phyloP scores from a whole-genome alignment of 257 asterid genomes.

The Petrea volubilis region DNA sequence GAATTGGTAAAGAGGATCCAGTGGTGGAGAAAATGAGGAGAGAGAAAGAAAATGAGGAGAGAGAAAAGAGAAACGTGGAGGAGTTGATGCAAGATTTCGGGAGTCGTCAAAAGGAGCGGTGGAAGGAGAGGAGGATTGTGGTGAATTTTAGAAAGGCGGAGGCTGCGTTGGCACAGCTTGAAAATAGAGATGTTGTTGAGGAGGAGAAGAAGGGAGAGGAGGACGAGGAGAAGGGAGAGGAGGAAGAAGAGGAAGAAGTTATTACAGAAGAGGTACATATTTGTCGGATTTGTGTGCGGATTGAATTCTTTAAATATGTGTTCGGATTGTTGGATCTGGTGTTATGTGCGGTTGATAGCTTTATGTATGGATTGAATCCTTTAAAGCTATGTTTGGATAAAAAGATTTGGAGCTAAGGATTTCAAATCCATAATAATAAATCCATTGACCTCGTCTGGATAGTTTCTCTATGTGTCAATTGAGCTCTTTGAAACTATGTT shows the following conservation, averaged over 20 bases:
- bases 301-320: background rate
- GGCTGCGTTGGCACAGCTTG: conserved; percentile 88
- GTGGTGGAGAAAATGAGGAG: conserved; percentile 58
- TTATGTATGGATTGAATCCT: too few species aligned
- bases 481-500: too few species aligned
- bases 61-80: conserved; percentile 42
- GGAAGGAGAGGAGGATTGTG: conserved; percentile 68
- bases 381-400: too few species aligned
- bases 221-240: conserved; percentile 45
- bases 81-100: conserved; percentile 77
- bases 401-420: too few species aligned
- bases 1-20: conserved; percentile 84
- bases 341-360: too few species aligned
- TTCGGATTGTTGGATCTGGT: too few species aligned
- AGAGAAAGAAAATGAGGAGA: conserved; percentile 57
- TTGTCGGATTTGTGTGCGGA: conserved; percentile 9
- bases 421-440: too few species aligned
- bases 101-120: conserved; percentile 74
- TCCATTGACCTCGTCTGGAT: too few species aligned
- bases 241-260: conserved; percentile 65
- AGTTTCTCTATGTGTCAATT: too few species aligned
- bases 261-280: conserved; percentile 78
- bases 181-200: conserved; percentile 70
- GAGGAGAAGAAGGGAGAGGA: conserved; percentile 63
- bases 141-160: conserved; percentile 79